These are phyloP conservation scores for Arachnopeziza araneosa DNA, from an alignment of 2,329 filamentous ascomycete genomes.

Conservation along the genomic window DNA sequence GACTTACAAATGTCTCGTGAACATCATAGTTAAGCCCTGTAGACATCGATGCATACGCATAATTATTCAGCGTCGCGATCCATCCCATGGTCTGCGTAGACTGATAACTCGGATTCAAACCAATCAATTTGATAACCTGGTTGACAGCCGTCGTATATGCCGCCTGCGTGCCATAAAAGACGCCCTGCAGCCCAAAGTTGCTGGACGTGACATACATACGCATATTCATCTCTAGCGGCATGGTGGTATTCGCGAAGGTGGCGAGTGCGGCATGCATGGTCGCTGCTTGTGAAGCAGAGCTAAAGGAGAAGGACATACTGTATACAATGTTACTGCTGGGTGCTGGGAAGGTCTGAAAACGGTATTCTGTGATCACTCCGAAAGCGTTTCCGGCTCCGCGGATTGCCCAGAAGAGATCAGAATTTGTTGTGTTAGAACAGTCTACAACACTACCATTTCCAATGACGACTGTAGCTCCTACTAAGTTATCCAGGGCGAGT, in stretches of 20 bases:
- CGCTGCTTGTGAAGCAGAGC: conserved; percentile 4
- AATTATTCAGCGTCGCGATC: conserved; percentile 11
- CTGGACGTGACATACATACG: conserved; percentile 8
- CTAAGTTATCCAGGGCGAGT: conserved; percentile 14
- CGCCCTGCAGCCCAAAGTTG: conserved; percentile 6
- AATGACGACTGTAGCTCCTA: conserved; percentile 13
- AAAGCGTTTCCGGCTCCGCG: conserved; percentile 31
- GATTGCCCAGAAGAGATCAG: conserved; percentile 43
- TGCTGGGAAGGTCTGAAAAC: conserved; percentile 44
- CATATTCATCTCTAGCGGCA: conserved; percentile 16
- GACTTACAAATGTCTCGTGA: conserved; percentile 19
- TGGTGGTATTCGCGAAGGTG: conserved; percentile 14
- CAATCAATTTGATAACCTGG: conserved; percentile 1
- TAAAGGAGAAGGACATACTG: conserved; percentile 7
- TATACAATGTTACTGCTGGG: conserved; percentile 30
- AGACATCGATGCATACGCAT: conserved; percentile 12
- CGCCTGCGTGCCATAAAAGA: conserved; percentile 13
- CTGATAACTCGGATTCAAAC: background rate
- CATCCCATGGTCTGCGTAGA: conserved; percentile 6
- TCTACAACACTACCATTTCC: conserved; percentile 22
- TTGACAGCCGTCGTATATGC: conserved; percentile 10
- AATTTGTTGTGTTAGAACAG: conserved; percentile 36
- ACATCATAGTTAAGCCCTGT: conserved; percentile 13
- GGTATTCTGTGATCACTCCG: conserved; percentile 29
- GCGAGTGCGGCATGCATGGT: background rate